A percentile compares a stretch with the other conserved stretches of the same genome.
Evolutionary conservation across 345 rosid genomes (phyloP).

Genomic region (Moricandia arvensis): DNA sequence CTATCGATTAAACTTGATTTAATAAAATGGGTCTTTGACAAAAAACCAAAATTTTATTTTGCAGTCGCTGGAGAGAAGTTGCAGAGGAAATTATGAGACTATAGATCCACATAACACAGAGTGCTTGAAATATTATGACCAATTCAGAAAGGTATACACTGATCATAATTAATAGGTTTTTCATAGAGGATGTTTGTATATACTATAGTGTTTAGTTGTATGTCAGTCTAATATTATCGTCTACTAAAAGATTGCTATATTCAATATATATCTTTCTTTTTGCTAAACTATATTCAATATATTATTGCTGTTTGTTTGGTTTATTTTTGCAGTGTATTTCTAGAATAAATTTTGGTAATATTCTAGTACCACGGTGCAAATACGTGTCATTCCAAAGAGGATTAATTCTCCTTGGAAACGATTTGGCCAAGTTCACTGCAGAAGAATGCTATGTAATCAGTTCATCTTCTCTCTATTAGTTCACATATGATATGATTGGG

Average conservation of each 20-base stretch:
- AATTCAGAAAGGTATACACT: neutral
- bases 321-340: too few relatives aligned
- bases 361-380: neutral
- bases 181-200: neutral
- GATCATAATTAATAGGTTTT: too few relatives aligned
- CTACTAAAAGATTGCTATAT: too few relatives aligned
- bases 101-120: constrained; percentile 6
- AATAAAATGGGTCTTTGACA: too few relatives aligned
- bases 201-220: neutral
- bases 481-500: too few relatives aligned
- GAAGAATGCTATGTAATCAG: neutral
- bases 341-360: neutral
- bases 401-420: neutral
- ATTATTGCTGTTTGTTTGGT: too few relatives aligned
- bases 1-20: too few relatives aligned
- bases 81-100: neutral
- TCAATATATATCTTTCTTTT: too few relatives aligned
- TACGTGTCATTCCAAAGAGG: neutral
- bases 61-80: constrained; percentile 7
- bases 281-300: too few relatives aligned
- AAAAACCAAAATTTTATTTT: neutral
- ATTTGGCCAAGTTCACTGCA: neutral
- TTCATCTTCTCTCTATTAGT: too few relatives aligned
- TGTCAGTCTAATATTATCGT: neutral
- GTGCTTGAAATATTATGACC: neutral